Percentiles rank a stretch among this genome's conserved stretches.
phyloP scores from a whole-genome alignment of 805 yeast species.

The Wickerhamiella lipophila region DNA sequence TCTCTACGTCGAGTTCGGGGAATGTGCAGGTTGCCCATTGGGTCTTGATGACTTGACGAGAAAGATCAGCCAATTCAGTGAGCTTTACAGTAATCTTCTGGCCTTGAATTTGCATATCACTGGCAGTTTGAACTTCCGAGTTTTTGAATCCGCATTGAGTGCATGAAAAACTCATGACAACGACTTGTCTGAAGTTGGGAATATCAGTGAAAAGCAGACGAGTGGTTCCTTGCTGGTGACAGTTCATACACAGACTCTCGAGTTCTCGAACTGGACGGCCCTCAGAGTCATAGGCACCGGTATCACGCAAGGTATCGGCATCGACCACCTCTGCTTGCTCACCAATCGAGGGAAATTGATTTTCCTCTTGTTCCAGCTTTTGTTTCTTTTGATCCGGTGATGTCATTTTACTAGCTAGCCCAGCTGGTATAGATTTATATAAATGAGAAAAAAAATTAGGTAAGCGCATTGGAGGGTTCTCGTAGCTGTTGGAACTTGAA shows the following conservation, averaged over 20 bases:
- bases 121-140: slow-evolving; percentile 93
- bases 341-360: slow-evolving; percentile 14
- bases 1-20: slow-evolving; percentile 76
- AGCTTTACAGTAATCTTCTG: slow-evolving; percentile 55
- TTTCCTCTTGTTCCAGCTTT: slow-evolving; percentile 5
- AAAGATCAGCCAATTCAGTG: slow-evolving; percentile 59
- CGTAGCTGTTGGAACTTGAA: neutral
- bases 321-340: slow-evolving; percentile 32
- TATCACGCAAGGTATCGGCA: slow-evolving; percentile 40
- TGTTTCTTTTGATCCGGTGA: slow-evolving; percentile 9
- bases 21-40: slow-evolving; percentile 75
- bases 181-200: slow-evolving; percentile 83
- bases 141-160: slow-evolving; percentile 88
- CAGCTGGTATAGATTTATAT: neutral
- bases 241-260: slow-evolving; percentile 91
- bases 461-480: neutral
- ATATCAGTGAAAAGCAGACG: slow-evolving; percentile 73
- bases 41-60: slow-evolving; percentile 82
- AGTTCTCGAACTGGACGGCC: slow-evolving; percentile 95
- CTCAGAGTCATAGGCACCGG: slow-evolving; percentile 71
- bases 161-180: slow-evolving; percentile 89
- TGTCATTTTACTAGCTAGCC: neutral
- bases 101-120: slow-evolving; percentile 82
- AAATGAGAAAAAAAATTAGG: neutral
- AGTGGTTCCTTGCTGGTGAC: slow-evolving; percentile 76